phyloP scores from a whole-genome alignment of 768 basidiomycete genomes.

The Pulveroboletus sp. region DNA sequence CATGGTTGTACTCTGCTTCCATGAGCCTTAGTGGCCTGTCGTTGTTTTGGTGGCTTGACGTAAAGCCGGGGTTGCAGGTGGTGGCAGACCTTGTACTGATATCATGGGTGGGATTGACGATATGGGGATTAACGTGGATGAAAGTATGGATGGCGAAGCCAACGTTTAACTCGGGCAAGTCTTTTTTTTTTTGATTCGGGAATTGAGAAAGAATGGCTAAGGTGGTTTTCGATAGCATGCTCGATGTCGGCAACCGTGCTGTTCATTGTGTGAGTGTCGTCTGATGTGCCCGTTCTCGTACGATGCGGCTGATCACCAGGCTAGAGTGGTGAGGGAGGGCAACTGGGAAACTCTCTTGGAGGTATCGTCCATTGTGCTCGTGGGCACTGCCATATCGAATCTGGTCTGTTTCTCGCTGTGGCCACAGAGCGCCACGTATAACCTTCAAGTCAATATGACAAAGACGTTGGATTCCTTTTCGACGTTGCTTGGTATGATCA shows the following conservation, averaged over 20 bases:
- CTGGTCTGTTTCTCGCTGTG: constrained; percentile 79
- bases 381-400: constrained; percentile 77
- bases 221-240: constrained; percentile 46
- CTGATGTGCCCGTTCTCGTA: background rate
- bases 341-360: constrained; percentile 69
- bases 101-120: constrained; percentile 77
- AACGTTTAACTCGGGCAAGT: constrained; percentile 79
- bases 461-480: constrained; percentile 85
- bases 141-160: constrained; percentile 90
- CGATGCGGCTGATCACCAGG: constrained; percentile 1
- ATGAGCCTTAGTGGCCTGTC: constrained; percentile 74
- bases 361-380: constrained; percentile 69
- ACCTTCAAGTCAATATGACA: constrained; percentile 80
- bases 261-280: constrained; percentile 63
- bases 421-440: constrained; percentile 78
- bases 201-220: background rate
- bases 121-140: constrained; percentile 82
- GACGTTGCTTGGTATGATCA: constrained; percentile 78
- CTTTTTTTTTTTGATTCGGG: background rate
- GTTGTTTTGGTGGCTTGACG: constrained; percentile 76
- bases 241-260: constrained; percentile 82
- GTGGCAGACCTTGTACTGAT: constrained; percentile 71
- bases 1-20: constrained; percentile 63
- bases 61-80: constrained; percentile 64
- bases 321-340: constrained; percentile 83